phyloP scores from a whole-genome alignment of 148 eudicot species.

The Fagopyrum tataricum region DNA sequence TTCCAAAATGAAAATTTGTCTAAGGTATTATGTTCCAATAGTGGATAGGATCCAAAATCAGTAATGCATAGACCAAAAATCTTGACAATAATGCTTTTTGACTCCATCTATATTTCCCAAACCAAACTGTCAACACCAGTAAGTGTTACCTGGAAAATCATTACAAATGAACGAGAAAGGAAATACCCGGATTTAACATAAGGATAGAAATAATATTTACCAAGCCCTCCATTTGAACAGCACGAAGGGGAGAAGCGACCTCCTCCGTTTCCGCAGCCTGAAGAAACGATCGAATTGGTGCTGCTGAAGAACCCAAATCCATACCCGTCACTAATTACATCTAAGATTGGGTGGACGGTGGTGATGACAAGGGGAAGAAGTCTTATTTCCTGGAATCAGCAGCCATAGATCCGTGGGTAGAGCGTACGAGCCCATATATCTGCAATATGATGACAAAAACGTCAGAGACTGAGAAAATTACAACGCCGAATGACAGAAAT shows the following conservation, averaged over 20 bases:
- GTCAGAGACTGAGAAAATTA: too few species aligned
- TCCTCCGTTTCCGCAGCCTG: conserved; percentile 80
- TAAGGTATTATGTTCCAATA: not conserved
- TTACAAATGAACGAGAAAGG: not conserved
- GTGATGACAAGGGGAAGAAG: too few species aligned
- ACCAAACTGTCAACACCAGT: not conserved
- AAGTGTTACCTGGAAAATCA: not conserved
- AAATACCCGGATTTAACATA: not conserved
- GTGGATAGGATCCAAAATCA: not conserved
- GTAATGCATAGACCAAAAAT: not conserved
- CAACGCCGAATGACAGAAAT: too few species aligned
- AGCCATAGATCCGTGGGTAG: too few species aligned
- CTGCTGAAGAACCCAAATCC: conserved; percentile 21
- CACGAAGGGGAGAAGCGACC: conserved; percentile 65
- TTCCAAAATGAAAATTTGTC: not conserved
- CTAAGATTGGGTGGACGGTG: too few species aligned
- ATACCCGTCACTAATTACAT: not conserved
- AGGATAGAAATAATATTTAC: not conserved
- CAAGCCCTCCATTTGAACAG: conserved; percentile 84
- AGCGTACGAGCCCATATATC: too few species aligned
- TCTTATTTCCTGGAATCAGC: too few species aligned
- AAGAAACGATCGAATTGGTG: conserved; percentile 62
- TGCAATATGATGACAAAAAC: too few species aligned
- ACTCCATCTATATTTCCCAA: not conserved
- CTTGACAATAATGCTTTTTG: not conserved